phyloP scores from a whole-genome alignment of 257 asterid genomes.

The Echites panduratus region DNA sequence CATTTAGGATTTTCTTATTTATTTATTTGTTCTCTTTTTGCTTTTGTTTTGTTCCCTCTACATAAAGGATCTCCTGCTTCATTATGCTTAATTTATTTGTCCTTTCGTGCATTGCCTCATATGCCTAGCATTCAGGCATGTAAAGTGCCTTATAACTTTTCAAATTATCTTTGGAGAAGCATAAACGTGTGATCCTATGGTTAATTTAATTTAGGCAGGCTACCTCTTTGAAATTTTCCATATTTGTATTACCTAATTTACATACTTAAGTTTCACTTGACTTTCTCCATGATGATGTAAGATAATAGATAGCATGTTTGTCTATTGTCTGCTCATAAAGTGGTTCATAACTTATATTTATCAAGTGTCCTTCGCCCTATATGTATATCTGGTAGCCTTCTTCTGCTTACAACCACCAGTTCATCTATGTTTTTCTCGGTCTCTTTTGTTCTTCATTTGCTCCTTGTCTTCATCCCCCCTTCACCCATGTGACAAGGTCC shows the following conservation, averaged over 20 bases:
- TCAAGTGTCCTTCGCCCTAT: not conserved
- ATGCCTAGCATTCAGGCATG: not conserved
- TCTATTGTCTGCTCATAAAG: not conserved
- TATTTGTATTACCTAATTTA: not conserved
- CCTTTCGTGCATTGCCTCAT: not conserved
- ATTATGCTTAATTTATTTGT: slow-evolving; percentile 3
- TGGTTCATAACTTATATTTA: not conserved
- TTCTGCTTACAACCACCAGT: not conserved
- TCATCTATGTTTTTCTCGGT: not conserved
- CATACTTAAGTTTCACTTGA: not conserved
- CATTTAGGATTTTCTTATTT: too few relatives aligned
- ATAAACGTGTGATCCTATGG: not conserved
- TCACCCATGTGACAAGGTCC: not conserved
- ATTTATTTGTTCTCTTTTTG: too few relatives aligned
- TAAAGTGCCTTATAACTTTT: not conserved
- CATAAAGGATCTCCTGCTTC: slow-evolving; percentile 1
- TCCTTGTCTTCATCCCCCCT: not conserved
- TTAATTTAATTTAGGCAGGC: not conserved
- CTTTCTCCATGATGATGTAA: not conserved
- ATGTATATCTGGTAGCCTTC: not conserved
- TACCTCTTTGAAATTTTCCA: not conserved
- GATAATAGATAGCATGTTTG: not conserved
- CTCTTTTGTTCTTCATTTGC: not conserved
- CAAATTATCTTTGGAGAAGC: not conserved
- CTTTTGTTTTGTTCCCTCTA: too few relatives aligned